Evolutionary conservation across 2,329 filamentous ascomycete species (phyloP).

Genomic region (Cladosporium austrohemisphaericum): DNA sequence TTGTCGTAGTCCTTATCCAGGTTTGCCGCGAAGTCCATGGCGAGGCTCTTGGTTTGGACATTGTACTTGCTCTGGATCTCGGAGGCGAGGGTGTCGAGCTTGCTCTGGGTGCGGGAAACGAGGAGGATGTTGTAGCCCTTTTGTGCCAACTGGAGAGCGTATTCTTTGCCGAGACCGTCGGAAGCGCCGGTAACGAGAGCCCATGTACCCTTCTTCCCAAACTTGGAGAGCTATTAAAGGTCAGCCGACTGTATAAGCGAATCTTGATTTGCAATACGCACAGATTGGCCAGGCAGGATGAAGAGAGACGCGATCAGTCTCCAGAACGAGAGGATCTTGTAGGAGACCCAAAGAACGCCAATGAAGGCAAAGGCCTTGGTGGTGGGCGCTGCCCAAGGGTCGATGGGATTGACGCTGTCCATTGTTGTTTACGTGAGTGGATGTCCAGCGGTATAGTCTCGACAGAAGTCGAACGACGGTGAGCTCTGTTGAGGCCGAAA

Average conservation of each 20-base stretch:
- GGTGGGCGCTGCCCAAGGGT: slow-evolving; percentile 30
- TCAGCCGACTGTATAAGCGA: not conserved
- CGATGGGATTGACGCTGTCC: slow-evolving; percentile 20
- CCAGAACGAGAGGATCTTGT: slow-evolving; percentile 45
- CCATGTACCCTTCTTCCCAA: slow-evolving; percentile 89
- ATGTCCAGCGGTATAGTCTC: not conserved
- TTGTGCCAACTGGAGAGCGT: slow-evolving; percentile 79
- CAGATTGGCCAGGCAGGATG: slow-evolving; percentile 46
- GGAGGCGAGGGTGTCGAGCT: slow-evolving; percentile 71
- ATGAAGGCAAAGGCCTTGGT: slow-evolving; percentile 35
- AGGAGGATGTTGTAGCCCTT: slow-evolving; percentile 95
- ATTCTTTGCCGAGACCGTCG: slow-evolving; percentile 96
- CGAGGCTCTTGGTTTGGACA: slow-evolving; percentile 70
- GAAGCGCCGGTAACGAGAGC: slow-evolving; percentile 92
- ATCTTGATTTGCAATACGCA: slow-evolving; percentile 28
- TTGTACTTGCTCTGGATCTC: slow-evolving; percentile 71
- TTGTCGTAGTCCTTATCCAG: slow-evolving; percentile 74
- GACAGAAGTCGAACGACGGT: not conserved
- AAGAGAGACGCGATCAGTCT: slow-evolving; percentile 48
- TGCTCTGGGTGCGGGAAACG: slow-evolving; percentile 90
- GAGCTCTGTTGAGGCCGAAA: slow-evolving; percentile 3
- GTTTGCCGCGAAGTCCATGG: slow-evolving; percentile 89
- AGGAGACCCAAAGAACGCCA: slow-evolving; percentile 35
- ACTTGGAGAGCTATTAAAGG: slow-evolving; percentile 68
- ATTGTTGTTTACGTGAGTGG: slow-evolving; percentile 9